A percentile compares a stretch with the other conserved stretches of the same genome.
Evolutionary conservation across 257 asterid genomes (phyloP).

Genomic region (Scutellaria baicalensis): DNA sequence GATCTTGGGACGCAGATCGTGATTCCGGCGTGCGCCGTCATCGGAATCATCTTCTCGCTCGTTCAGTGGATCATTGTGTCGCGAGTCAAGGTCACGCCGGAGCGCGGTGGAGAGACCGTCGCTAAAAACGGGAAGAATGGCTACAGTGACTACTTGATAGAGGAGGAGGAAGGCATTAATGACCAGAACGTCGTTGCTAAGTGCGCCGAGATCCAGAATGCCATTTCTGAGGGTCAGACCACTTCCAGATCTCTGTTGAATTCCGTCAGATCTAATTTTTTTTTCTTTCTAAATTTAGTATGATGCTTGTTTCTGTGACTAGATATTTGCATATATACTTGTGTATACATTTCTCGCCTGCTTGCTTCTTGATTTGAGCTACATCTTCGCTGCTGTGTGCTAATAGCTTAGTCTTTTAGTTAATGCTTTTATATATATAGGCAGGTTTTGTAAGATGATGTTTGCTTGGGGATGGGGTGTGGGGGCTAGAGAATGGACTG

Average conservation of each 20-base stretch:
- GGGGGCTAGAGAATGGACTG: too few relatives aligned
- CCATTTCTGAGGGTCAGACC: constrained; percentile 76
- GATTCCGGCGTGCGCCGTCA: constrained; percentile 65
- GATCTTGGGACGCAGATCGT: constrained; percentile 65
- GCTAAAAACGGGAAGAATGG: constrained; percentile 50
- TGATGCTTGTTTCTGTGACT: not conserved
- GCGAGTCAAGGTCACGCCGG: constrained; percentile 55
- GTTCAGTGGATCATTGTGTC: constrained; percentile 72
- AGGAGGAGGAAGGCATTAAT: constrained; percentile 76
- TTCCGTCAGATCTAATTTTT: constrained; percentile 24
- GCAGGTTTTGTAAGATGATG: too few relatives aligned
- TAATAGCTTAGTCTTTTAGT: too few relatives aligned
- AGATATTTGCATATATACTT: not conserved
- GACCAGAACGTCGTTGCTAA: constrained; percentile 61
- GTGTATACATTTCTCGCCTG: not conserved
- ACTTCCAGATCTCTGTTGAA: constrained; percentile 15
- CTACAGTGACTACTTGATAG: constrained; percentile 54
- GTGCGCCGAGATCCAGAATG: constrained; percentile 87
- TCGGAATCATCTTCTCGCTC: constrained; percentile 69
- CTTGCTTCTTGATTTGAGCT: not conserved
- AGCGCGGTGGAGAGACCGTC: constrained; percentile 18
- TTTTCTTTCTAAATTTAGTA: not conserved
- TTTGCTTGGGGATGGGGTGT: too few relatives aligned
- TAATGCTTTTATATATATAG: too few relatives aligned
- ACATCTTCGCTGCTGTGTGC: not conserved